Conservation (phyloP, 1,284 basidiomycete species). For the Taiwanofungus camphoratus region DNA sequence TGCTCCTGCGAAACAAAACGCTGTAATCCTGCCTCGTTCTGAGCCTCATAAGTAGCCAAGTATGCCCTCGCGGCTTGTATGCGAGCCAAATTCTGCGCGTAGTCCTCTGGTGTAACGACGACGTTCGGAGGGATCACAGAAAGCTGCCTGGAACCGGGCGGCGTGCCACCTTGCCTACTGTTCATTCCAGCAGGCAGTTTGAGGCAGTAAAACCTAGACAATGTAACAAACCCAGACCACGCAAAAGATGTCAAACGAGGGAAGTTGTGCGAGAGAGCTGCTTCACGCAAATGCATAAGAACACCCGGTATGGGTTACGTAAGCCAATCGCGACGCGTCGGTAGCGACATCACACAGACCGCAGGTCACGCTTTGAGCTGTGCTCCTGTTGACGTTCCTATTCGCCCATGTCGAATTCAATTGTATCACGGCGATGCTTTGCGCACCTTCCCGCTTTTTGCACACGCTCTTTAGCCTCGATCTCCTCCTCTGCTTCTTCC, state of each 20-base stretch:
- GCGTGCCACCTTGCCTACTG: constrained; percentile 11
- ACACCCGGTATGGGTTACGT: constrained; percentile 5
- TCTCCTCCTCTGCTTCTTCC: constrained; percentile 22
- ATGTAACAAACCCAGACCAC: constrained; percentile 1
- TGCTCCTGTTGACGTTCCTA: no score
- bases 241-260: neutral
- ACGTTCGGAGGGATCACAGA: constrained; percentile 8
- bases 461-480: constrained; percentile 20
- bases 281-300: neutral
- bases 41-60: constrained; percentile 26
- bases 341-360: no score
- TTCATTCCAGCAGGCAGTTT: constrained; percentile 12
- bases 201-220: neutral
- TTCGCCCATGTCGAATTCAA: no score
- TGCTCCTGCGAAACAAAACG: constrained; percentile 27
- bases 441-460: neutral
- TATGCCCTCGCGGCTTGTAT: constrained; percentile 28
- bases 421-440: neutral
- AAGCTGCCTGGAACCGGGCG: constrained; percentile 6
- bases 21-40: constrained; percentile 30
- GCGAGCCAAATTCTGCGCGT: constrained; percentile 26
- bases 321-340: constrained; percentile 17
- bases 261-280: neutral
- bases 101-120: constrained; percentile 17
- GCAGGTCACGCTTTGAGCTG: no score